Percentiles rank a stretch among this genome's conserved stretches.
These are phyloP conservation scores for Nepenthes mirabilis DNA, from an alignment of 148 eudicot genomes.

Conservation along the genomic window DNA sequence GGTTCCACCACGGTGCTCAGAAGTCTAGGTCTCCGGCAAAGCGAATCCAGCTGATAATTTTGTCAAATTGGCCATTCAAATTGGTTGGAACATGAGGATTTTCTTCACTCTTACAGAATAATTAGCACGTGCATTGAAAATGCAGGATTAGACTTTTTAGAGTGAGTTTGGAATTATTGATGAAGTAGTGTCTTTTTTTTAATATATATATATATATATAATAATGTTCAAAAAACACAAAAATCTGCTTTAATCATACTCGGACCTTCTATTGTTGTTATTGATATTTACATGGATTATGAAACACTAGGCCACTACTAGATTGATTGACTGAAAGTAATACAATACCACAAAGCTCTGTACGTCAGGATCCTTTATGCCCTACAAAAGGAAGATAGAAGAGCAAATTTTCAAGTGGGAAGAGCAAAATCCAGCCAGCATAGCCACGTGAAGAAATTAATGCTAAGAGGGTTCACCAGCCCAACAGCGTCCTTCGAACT, in stretches of 20 bases:
- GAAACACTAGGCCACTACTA: not conserved
- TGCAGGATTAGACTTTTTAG: no score
- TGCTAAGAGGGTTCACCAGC: constrained; percentile 34
- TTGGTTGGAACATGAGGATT: not conserved
- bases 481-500: constrained; percentile 75
- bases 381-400: no score
- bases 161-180: no score
- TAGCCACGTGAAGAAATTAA: not conserved
- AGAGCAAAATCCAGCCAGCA: not conserved
- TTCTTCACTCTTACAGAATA: not conserved
- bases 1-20: constrained; percentile 17
- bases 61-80: not conserved
- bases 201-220: no score
- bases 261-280: no score
- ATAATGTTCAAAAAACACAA: no score
- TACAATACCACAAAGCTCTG: constrained; percentile 5
- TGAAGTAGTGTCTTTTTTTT: no score
- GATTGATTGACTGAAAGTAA: not conserved
- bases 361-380: constrained; percentile 12
- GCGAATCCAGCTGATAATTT: not conserved
- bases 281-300: no score
- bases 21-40: constrained; percentile 3
- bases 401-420: not conserved
- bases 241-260: no score
- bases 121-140: no score